Evolutionary conservation across 2,329 filamentous ascomycete genomes (phyloP).

Genomic region (Penicillium sp.): DNA sequence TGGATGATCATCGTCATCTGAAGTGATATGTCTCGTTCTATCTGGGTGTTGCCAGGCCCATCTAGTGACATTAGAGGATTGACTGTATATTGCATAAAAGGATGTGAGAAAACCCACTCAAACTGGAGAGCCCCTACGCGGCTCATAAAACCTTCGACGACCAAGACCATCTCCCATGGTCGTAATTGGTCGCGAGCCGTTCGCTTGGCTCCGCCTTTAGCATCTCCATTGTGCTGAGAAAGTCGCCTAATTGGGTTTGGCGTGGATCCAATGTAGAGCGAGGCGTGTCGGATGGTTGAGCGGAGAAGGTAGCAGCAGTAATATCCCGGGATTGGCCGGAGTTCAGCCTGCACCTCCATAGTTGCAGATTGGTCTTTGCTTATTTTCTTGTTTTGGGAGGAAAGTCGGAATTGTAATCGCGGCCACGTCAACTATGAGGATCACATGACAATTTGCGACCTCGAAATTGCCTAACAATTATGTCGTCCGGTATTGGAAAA

Average conservation of each 20-base stretch:
- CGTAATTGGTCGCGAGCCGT: constrained; percentile 68
- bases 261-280: constrained; percentile 86
- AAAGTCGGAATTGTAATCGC: neutral
- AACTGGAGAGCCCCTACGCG: constrained; percentile 88
- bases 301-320: constrained; percentile 93
- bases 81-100: neutral
- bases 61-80: constrained; percentile 45
- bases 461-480: neutral
- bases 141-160: constrained; percentile 87
- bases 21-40: constrained; percentile 72
- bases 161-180: constrained; percentile 87
- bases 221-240: constrained; percentile 85
- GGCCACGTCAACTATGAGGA: neutral
- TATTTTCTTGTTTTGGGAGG: neutral
- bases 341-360: constrained; percentile 24
- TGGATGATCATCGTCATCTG: constrained; percentile 53
- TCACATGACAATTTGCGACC: constrained; percentile 2
- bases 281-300: constrained; percentile 69
- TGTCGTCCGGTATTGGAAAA: neutral
- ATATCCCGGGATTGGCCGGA: constrained; percentile 74
- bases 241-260: constrained; percentile 82
- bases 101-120: constrained; percentile 61
- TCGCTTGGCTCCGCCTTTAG: constrained; percentile 74
- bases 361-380: neutral
- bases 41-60: constrained; percentile 93